Conservation (phyloP, 176 grass and related monocot species). For the Triticum timopheevii region DNA sequence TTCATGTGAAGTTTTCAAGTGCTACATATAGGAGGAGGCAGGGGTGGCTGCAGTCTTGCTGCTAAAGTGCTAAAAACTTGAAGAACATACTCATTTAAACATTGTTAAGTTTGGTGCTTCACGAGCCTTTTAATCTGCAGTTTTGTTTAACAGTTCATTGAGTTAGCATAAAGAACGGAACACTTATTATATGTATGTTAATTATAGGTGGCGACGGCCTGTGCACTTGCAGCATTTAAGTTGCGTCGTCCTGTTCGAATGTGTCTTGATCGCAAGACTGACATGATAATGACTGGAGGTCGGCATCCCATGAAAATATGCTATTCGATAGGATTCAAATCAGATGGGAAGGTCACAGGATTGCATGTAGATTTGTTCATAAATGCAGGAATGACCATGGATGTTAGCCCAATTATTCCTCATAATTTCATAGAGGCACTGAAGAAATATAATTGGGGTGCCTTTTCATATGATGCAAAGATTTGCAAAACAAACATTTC, state of each 20-base stretch:
- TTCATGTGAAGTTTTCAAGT: not conserved
- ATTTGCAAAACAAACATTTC: conserved; percentile 83
- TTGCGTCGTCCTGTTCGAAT: conserved; percentile 76
- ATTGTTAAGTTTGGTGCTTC: not conserved
- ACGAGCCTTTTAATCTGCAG: not conserved
- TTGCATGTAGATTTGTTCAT: conserved; percentile 86
- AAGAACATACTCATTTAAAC: not conserved
- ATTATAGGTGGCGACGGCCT: conserved; percentile 76
- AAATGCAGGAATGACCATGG: conserved; percentile 76
- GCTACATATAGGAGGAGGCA: not conserved
- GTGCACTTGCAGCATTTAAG: conserved; percentile 92
- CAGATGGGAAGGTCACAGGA: conserved; percentile 86
- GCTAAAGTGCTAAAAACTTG: not conserved
- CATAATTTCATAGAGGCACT: conserved; percentile 67
- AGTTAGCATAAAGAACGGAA: not conserved
- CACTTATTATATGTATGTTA: conserved; percentile 17
- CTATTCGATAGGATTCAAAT: conserved; percentile 88
- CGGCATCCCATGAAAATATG: conserved; percentile 98
- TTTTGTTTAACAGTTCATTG: not conserved
- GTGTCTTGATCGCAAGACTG: conserved; percentile 92
- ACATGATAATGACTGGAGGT: conserved; percentile 86
- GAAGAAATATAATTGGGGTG: conserved; percentile 96
- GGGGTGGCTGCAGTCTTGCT: not conserved
- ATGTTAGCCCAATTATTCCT: conserved; percentile 70
- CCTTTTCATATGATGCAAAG: conserved; percentile 86